A percentile compares a stretch with the other conserved stretches of the same genome.
phyloP scores from a whole-genome alignment of 2,329 filamentous ascomycete species.

The Penicillium palitans region DNA sequence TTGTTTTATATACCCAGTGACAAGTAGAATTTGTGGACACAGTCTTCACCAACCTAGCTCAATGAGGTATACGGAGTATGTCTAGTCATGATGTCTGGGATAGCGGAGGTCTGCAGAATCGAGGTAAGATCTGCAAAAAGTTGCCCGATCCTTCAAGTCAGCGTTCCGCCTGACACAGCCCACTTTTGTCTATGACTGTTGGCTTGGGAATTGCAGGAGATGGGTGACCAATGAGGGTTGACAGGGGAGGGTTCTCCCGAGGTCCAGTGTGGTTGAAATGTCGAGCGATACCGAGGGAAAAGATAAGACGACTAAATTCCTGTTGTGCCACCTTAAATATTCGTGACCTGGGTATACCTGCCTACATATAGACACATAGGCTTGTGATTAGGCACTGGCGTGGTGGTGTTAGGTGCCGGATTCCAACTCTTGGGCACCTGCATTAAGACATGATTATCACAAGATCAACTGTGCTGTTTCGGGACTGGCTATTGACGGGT shows the following conservation, averaged over 20 bases:
- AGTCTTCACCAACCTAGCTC: not conserved
- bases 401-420: not conserved
- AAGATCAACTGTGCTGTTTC: not conserved
- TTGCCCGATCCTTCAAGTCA: slow-evolving; percentile 46
- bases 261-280: slow-evolving; percentile 1
- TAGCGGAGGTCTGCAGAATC: slow-evolving; percentile 82
- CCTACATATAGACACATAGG: slow-evolving; percentile 7
- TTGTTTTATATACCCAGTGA: not conserved
- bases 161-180: slow-evolving; percentile 64
- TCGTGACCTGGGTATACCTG: slow-evolving; percentile 3
- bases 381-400: slow-evolving; percentile 2
- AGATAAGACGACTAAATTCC: slow-evolving; percentile 2
- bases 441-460: not conserved
- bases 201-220: slow-evolving; percentile 62
- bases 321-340: slow-evolving; percentile 16
- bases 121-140: slow-evolving; percentile 67
- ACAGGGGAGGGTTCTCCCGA: not conserved
- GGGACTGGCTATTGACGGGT: not conserved
- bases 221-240: slow-evolving; percentile 23
- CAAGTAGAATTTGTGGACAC: not conserved
- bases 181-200: slow-evolving; percentile 57
- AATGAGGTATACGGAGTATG: not conserved
- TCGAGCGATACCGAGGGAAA: slow-evolving; percentile 13
- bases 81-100: slow-evolving; percentile 32
- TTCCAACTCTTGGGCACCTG: not conserved